Base-by-base conservation (phyloP, 2,329 filamentous ascomycete genomes). In the Orbilia ellipsospora region DNA sequence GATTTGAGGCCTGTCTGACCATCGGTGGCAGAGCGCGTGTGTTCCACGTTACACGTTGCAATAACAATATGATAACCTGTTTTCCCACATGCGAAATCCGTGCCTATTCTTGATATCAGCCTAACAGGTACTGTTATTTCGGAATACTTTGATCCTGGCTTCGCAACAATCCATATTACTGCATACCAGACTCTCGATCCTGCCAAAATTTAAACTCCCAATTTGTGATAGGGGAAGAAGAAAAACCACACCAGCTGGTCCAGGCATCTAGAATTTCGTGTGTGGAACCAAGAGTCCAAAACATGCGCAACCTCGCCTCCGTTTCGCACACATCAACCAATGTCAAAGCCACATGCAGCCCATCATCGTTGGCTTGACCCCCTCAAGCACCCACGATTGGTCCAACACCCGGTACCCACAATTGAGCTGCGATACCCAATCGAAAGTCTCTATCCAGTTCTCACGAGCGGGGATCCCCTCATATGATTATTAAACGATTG, bases 41-140 rank as follows among this genome's bases (percentile, higher is more conserved):
- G 57, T 36, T 50, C 48, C 57, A 61, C 31, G 57, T 61, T 31
- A 20, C 57, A 61, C 26, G 57, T 61, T 61, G 36, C 42, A 61
- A 50, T 44, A 36, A 31, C n/a, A 31, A 36, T 36, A 36, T 36
- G 31, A 23, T 23, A 23, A 23, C 16, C 18, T 28, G 4, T n/a
- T 54, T 28, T 23, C 18, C 51, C 20, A 23, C 40, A 54, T 54
- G 20, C 13, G 12, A 54, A 12, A 36, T 36, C 10, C 8, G 44
- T 48, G 44, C 44, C 31, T 36, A 36, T 36, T 7, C 31, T 36
- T 36, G 44, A 48, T 48, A 48, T 48, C 44, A 48, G 44, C 44
- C 44, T 13, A 18, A 18, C 50, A 18, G 50, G 20, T 52, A 52
- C 50, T n/a, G 5, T 55, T 36, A 36, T 36, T 36, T 36, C 31